Evolutionary conservation across 2,329 filamentous ascomycete genomes (phyloP).

Genomic region (Colletotrichum sp.): DNA sequence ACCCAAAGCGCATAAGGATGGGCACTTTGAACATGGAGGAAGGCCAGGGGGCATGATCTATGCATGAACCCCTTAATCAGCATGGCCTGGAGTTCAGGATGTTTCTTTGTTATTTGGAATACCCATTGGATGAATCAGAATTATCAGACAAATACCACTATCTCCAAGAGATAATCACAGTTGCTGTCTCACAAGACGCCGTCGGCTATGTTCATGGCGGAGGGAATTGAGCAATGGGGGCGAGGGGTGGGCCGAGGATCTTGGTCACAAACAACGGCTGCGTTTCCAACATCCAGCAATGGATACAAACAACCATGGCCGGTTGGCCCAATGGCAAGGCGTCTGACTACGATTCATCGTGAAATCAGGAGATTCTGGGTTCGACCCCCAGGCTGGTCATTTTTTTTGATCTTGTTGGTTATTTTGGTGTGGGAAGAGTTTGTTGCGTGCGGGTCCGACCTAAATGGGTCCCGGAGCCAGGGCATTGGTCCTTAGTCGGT

Average conservation of each 20-base stretch:
- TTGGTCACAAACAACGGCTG: neutral
- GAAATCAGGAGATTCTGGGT: conserved; percentile 22
- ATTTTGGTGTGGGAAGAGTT: neutral
- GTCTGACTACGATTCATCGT: conserved; percentile 42
- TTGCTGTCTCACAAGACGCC: neutral
- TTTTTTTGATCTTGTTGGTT: neutral
- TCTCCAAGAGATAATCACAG: neutral
- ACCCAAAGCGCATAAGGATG: neutral
- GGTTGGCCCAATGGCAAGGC: conserved; percentile 45
- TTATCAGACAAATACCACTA: neutral
- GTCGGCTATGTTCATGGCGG: neutral
- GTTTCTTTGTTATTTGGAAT: neutral
- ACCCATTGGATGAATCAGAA: neutral
- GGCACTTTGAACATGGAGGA: neutral
- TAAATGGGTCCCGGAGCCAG: conserved; percentile 1
- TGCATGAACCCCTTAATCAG: neutral
- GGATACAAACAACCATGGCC: neutral
- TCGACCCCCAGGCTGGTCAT: conserved; percentile 23
- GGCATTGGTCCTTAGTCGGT: neutral
- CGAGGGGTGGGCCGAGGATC: neutral
- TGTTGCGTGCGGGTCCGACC: conserved; percentile 1
- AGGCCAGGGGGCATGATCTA: neutral
- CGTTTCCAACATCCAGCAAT: neutral
- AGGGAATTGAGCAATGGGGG: neutral
- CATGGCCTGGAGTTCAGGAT: neutral